phyloP scores from a whole-genome alignment of 495 filamentous ascomycete genomes.

The Rhypophila decipiens region DNA sequence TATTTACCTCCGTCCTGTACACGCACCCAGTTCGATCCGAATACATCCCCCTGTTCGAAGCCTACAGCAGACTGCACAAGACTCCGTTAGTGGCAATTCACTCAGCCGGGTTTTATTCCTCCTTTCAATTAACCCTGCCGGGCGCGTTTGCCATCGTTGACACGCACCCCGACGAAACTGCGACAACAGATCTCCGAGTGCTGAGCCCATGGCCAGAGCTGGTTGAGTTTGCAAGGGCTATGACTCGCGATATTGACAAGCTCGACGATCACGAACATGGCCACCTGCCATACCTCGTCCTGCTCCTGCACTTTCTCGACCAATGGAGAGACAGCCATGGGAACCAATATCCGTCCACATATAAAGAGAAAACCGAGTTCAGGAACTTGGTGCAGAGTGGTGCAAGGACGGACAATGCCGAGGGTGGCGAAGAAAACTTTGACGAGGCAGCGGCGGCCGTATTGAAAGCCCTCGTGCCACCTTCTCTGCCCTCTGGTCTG shows the following conservation, averaged over 20 bases:
- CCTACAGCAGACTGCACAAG: conserved; percentile 51
- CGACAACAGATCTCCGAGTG: conserved; percentile 79
- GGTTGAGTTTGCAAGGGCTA: conserved; percentile 50
- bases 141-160: conserved; percentile 87
- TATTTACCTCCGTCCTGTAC: conserved; percentile 69
- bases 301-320: conserved; percentile 81
- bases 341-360: conserved; percentile 61
- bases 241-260: conserved; percentile 58
- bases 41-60: conserved; percentile 50
- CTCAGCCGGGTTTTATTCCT: conserved; percentile 82
- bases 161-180: conserved; percentile 85
- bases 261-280: conserved; percentile 80
- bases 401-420: conserved; percentile 65
- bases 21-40: conserved; percentile 60
- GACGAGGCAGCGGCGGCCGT: conserved; percentile 87
- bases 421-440: conserved; percentile 95
- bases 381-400: conserved; percentile 57
- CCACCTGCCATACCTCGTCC: conserved; percentile 81
- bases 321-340: conserved; percentile 72
- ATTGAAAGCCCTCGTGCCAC: conserved; percentile 62
- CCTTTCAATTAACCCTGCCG: conserved; percentile 71
- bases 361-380: conserved; percentile 85
- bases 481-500: conserved; percentile 59
- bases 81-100: conserved; percentile 79
- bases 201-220: conserved; percentile 86